These are phyloP conservation scores for Monosporascus sp. DNA, from an alignment of 2,329 filamentous ascomycete species.

Conservation along the genomic window DNA sequence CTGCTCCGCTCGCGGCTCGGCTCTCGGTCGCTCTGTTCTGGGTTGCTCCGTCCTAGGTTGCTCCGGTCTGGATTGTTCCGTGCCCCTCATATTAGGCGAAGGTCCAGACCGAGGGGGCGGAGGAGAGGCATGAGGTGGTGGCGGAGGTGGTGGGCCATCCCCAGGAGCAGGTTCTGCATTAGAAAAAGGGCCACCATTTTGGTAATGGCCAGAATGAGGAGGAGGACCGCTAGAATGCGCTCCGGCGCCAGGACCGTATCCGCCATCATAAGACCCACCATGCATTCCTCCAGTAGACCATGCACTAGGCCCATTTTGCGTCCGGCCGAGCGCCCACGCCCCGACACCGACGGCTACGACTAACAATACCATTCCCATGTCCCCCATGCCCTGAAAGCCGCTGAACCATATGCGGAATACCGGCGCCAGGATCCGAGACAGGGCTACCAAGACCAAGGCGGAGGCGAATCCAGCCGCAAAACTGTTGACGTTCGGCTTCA, in stretches of 20 bases:
- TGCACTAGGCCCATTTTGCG: slow-evolving; percentile 45
- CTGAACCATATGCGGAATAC: slow-evolving; percentile 69
- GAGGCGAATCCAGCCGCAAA: slow-evolving; percentile 82
- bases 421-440: slow-evolving; percentile 71
- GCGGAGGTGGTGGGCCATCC: slow-evolving; percentile 28
- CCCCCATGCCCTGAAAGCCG: slow-evolving; percentile 65
- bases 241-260: slow-evolving; percentile 19
- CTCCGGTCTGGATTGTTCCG: slow-evolving; percentile 28
- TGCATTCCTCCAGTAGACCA: slow-evolving; percentile 12
- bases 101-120: slow-evolving; percentile 23
- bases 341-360: slow-evolving; percentile 68
- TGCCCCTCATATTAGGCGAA: slow-evolving; percentile 14
- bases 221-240: slow-evolving; percentile 13
- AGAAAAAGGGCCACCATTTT: slow-evolving; percentile 10
- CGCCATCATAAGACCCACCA: slow-evolving; percentile 13
- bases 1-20: slow-evolving; percentile 13
- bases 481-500: slow-evolving; percentile 81
- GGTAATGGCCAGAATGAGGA: slow-evolving; percentile 3
- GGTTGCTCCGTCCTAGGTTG: slow-evolving; percentile 28
- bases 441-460: slow-evolving; percentile 64
- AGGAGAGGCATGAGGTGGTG: slow-evolving; percentile 29
- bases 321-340: slow-evolving; percentile 71
- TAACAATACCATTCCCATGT: slow-evolving; percentile 66
- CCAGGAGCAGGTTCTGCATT: slow-evolving; percentile 19
- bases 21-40: slow-evolving; percentile 11